Evolutionary conservation across 2,329 filamentous ascomycete species (phyloP).

Genomic region (Corinectria fuckeliana): DNA sequence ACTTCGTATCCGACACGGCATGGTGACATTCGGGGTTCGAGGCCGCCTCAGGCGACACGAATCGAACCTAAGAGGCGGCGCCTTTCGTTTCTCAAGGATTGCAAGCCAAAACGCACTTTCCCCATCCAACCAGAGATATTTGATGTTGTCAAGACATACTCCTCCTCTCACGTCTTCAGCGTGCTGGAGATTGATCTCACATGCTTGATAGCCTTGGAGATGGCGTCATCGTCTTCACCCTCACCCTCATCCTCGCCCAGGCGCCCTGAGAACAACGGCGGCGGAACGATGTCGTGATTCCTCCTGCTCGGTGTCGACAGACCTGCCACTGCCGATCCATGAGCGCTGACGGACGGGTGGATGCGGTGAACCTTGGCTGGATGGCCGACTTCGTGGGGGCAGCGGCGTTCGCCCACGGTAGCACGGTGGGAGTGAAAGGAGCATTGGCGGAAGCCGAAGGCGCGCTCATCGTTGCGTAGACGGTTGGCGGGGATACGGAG

Average conservation of each 20-base stretch:
- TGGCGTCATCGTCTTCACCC: slow-evolving; percentile 39
- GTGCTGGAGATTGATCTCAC: slow-evolving; percentile 42
- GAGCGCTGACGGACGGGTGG: slow-evolving; percentile 7
- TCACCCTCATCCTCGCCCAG: slow-evolving; percentile 31
- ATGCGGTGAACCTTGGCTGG: slow-evolving; percentile 24
- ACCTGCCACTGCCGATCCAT: slow-evolving; percentile 25
- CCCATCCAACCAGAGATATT: background rate
- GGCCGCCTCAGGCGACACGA: background rate
- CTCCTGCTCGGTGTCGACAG: slow-evolving; percentile 32
- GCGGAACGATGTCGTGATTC: slow-evolving; percentile 34
- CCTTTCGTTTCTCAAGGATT: background rate
- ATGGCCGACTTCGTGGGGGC: slow-evolving; percentile 50
- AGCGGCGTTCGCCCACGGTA: slow-evolving; percentile 59
- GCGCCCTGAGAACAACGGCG: slow-evolving; percentile 37
- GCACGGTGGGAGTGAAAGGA: slow-evolving; percentile 66
- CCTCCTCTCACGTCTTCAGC: slow-evolving; percentile 31
- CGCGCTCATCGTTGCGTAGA: slow-evolving; percentile 61
- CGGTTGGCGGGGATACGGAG: slow-evolving; percentile 63
- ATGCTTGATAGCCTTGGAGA: slow-evolving; percentile 40
- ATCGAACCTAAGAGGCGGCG: background rate
- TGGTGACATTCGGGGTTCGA: background rate
- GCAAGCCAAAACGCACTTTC: background rate
- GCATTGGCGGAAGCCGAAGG: slow-evolving; percentile 67
- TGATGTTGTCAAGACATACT: background rate
- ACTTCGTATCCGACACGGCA: background rate